Conservation (phyloP, 2,329 filamentous ascomycete genomes). For the Fusarium floridanum region DNA sequence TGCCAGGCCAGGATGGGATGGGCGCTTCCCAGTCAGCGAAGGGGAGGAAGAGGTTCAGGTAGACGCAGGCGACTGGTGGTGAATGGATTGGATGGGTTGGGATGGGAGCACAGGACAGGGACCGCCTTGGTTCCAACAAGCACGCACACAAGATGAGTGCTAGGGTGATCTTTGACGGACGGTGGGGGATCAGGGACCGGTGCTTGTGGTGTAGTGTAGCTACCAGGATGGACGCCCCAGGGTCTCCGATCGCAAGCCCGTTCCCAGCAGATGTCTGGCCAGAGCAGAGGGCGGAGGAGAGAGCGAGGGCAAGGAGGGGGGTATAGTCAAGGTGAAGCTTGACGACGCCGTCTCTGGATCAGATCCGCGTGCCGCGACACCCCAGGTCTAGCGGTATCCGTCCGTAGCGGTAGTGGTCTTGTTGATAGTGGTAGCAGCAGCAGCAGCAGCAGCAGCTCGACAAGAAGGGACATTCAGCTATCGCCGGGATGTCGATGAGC, state of each 20-base stretch:
- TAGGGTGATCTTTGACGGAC: conserved; percentile 19
- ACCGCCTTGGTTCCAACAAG: conserved; percentile 37
- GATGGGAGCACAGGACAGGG: conserved; percentile 38
- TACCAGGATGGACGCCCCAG: conserved; percentile 28
- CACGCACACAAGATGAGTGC: conserved; percentile 36
- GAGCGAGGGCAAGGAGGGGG: conserved; percentile 6
- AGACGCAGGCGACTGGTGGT: conserved; percentile 33
- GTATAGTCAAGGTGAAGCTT: conserved; percentile 8
- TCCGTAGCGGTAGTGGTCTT: neutral
- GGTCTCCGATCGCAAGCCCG: conserved; percentile 43
- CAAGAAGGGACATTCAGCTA: conserved; percentile 43
- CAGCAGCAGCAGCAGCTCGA: conserved; percentile 35
- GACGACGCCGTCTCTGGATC: conserved; percentile 15
- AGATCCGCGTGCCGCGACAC: conserved; percentile 28
- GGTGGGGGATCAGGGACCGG: conserved; percentile 45
- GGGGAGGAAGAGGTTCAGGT: conserved; percentile 34
- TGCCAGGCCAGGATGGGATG: conserved; percentile 26
- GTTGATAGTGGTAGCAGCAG: conserved; percentile 28
- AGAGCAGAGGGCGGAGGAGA: conserved; percentile 30
- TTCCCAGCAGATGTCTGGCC: conserved; percentile 28
- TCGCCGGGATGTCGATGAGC: conserved; percentile 27
- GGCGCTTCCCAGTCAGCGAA: conserved; percentile 41
- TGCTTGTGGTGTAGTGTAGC: conserved; percentile 25
- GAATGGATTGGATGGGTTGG: conserved; percentile 29
- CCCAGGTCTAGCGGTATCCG: conserved; percentile 26